phyloP scores from a whole-genome alignment of 2,329 filamentous ascomycete genomes.

The Sarocladiaceae sp. region DNA sequence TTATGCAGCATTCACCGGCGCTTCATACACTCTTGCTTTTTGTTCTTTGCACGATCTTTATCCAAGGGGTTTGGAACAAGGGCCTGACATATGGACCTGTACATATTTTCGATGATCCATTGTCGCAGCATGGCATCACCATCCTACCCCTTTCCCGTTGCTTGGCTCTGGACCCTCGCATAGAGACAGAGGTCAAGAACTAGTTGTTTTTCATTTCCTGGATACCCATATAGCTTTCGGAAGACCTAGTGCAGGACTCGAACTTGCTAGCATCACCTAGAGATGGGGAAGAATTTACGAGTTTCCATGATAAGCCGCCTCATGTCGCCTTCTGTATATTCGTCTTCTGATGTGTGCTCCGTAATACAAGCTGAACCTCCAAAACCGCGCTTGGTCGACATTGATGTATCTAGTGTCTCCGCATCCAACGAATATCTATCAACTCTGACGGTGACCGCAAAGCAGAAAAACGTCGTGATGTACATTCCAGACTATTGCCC shows the following conservation, averaged over 20 bases:
- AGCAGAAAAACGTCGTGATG: too few species aligned
- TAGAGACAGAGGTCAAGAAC: not conserved
- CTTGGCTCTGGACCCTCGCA: not conserved
- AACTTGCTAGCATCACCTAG: not conserved
- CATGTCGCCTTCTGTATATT: too few species aligned
- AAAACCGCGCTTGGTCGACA: too few species aligned
- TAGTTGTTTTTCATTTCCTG: not conserved
- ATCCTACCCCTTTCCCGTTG: not conserved
- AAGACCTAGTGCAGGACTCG: conserved; percentile 7
- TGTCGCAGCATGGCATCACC: not conserved
- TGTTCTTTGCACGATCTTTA: not conserved
- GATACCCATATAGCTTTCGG: conserved; percentile 9
- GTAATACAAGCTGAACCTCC: too few species aligned
- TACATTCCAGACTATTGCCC: too few species aligned
- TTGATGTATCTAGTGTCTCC: too few species aligned
- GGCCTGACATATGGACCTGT: not conserved
- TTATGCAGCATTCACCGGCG: not conserved
- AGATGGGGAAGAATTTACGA: not conserved
- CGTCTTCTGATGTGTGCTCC: too few species aligned
- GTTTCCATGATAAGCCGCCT: conserved; percentile 1
- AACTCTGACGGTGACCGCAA: too few species aligned
- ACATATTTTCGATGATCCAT: not conserved
- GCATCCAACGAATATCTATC: too few species aligned
- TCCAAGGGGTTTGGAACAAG: not conserved
- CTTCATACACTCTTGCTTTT: not conserved